Base-by-base conservation (phyloP, 148 eudicot genomes). In the Rhododendron williamsianum region DNA sequence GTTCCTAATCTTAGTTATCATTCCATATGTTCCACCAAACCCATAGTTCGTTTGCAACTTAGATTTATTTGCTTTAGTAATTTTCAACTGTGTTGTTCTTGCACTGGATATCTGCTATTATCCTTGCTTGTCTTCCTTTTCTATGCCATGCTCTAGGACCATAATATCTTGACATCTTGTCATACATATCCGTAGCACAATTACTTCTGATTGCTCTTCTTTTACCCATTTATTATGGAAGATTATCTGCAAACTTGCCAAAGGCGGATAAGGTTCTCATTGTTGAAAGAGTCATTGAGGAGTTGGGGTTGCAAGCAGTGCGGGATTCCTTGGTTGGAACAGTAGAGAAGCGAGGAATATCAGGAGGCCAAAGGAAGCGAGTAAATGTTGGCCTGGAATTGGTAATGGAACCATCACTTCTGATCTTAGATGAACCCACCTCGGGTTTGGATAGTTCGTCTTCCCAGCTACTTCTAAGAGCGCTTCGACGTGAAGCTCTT, bases 371-470 rank as follows among this genome's bases (percentile, higher is more conserved):
- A 74, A 88, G 91, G 81, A 91, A 89, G 56, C 81, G 92, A 85
- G 92, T 91, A 33, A 91, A 91, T 83, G 92, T 91, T 67, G 92
- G 92, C 35, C 80, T 91, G 81, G 92, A 91, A 79, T 86, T 91
- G 87, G 92, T 91, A 67, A 88, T 91, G 91, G 91, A 91, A 84
- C 92, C 92, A 18, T 91, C 92, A 23, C 82, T 91, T 43, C 81
- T 91, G 87, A 89, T 91, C 80, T 81, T 91, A 84, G 92, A 91
- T 88, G 92, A 91, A 72, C 92, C 92, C 48, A 91, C 92, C n/a
- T 91, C 91, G 60, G 92, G 92, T 80, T 79, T 91, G 85, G 91
- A 91, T 67, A 91, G 92, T 83, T 86, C 92, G 52, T 89, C 92
- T 79, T 91, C 92, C 9, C 88, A 74, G 90, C 86, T 88, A 69